Conservation (phyloP, 345 rosid species). For the Streptanthus diversifolius region DNA sequence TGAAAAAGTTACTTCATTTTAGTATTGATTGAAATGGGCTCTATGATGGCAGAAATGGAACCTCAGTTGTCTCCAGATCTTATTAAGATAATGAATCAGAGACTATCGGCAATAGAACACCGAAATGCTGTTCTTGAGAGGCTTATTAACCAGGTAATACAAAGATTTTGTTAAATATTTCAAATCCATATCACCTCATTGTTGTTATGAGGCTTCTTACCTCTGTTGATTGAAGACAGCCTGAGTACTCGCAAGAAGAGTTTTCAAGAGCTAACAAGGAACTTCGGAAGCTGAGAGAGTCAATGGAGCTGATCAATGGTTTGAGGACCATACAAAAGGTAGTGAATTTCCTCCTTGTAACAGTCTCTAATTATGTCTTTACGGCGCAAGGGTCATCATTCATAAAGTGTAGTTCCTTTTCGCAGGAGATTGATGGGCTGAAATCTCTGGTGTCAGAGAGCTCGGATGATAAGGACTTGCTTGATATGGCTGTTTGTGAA, state of each 20-base stretch:
- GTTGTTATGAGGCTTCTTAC: background rate
- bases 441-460: conserved; percentile 63
- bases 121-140: conserved; percentile 54
- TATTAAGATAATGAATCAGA: conserved; percentile 75
- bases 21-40: conserved; percentile 1
- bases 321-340: conserved; percentile 82
- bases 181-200: background rate
- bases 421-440: conserved; percentile 74
- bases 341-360: background rate
- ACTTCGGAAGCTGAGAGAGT: conserved; percentile 70
- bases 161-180: background rate
- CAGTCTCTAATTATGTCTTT: background rate
- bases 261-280: conserved; percentile 83
- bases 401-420: background rate
- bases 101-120: conserved; percentile 61
- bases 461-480: conserved; percentile 67
- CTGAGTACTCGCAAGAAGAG: conserved; percentile 75
- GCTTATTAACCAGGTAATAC: conserved; percentile 57
- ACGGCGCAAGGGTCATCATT: background rate
- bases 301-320: conserved; percentile 62
- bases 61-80: conserved; percentile 63
- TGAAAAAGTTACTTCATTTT: background rate
- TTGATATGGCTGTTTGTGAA: conserved; percentile 73
- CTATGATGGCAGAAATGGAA: conserved; percentile 42
- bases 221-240: conserved; percentile 70